phyloP scores from a whole-genome alignment of 1,284 basidiomycete species.

The Cutaneotrichosporon cyanovorans region DNA sequence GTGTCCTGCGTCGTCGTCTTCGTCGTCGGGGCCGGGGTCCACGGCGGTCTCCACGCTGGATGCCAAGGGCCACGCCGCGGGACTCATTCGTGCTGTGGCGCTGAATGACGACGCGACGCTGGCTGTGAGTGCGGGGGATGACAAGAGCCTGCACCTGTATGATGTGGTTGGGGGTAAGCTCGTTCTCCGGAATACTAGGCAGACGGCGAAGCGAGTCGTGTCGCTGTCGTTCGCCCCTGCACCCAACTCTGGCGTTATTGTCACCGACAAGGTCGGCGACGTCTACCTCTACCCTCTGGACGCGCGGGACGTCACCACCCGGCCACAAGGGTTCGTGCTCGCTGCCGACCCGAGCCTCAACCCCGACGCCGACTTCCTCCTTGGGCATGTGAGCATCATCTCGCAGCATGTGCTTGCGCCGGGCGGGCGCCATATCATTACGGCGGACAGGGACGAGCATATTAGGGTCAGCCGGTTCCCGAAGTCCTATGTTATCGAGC shows the following conservation, averaged over 20 bases:
- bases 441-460: conserved; percentile 86
- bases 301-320: conserved; percentile 52
- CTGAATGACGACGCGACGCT: conserved; percentile 51
- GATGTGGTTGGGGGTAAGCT: conserved; percentile 41
- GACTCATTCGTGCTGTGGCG: conserved; percentile 56
- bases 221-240: conserved; percentile 21
- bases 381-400: conserved; percentile 71
- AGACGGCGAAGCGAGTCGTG: conserved; percentile 23
- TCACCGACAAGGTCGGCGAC: conserved; percentile 43
- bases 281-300: conserved; percentile 45
- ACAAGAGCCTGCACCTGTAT: conserved; percentile 73
- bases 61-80: conserved; percentile 4
- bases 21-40: conserved; percentile 8
- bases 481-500: conserved; percentile 70
- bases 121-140: conserved; percentile 63
- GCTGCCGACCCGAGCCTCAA: conserved; percentile 61
- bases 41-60: conserved; percentile 13
- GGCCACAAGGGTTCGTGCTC: conserved; percentile 48
- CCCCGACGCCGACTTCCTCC: conserved; percentile 37
- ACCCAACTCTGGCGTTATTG: conserved; percentile 24
- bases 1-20: conserved; percentile 5
- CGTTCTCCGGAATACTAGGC: conserved; percentile 4
- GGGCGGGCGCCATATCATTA: conserved; percentile 67
- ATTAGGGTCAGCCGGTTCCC: conserved; percentile 86
- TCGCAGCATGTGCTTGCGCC: conserved; percentile 61